phyloP scores from a whole-genome alignment of 345 rosid species.

The Noccaea bulbosa region DNA sequence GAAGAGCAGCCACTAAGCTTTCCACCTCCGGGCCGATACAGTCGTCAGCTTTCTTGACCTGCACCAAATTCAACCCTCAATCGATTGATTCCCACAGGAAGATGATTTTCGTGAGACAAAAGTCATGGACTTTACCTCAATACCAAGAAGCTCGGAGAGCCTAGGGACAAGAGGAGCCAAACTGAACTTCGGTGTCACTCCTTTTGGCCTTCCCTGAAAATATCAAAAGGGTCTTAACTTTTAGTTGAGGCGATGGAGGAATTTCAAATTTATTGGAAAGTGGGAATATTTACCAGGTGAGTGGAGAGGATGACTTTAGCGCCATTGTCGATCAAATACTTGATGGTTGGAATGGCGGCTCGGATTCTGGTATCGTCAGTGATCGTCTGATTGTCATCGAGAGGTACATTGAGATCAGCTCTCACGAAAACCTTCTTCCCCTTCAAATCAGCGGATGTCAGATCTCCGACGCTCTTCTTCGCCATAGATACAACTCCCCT shows the following conservation, averaged over 20 bases:
- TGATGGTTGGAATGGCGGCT: conserved; percentile 89
- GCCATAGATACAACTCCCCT: conserved; percentile 75
- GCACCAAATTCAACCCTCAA: conserved; percentile 15
- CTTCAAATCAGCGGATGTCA: conserved; percentile 70
- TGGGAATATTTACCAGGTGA: conserved; percentile 62
- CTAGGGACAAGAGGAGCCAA: conserved; percentile 93
- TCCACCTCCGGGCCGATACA: conserved; percentile 81
- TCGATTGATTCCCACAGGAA: background rate
- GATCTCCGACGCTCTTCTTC: conserved; percentile 91
- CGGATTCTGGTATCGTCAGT: conserved; percentile 90
- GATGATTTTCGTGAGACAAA: conserved; percentile 1
- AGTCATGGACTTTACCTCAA: conserved; percentile 53
- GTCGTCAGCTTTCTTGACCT: conserved; percentile 88
- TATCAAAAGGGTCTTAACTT: background rate
- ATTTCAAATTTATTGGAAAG: background rate
- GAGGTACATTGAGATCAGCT: conserved; percentile 90
- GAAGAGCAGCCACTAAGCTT: conserved; percentile 66
- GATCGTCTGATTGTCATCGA: conserved; percentile 82
- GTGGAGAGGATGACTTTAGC: conserved; percentile 94
- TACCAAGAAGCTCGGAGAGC: conserved; percentile 82
- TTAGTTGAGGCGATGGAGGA: background rate
- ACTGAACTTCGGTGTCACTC: conserved; percentile 90
- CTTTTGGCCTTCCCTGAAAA: conserved; percentile 93
- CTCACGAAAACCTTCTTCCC: conserved; percentile 93
- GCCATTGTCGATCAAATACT: conserved; percentile 83